Percentiles rank a stretch among this genome's conserved stretches.
phyloP scores from a whole-genome alignment of 768 basidiomycete genomes.

The Myochromella boudieri region DNA sequence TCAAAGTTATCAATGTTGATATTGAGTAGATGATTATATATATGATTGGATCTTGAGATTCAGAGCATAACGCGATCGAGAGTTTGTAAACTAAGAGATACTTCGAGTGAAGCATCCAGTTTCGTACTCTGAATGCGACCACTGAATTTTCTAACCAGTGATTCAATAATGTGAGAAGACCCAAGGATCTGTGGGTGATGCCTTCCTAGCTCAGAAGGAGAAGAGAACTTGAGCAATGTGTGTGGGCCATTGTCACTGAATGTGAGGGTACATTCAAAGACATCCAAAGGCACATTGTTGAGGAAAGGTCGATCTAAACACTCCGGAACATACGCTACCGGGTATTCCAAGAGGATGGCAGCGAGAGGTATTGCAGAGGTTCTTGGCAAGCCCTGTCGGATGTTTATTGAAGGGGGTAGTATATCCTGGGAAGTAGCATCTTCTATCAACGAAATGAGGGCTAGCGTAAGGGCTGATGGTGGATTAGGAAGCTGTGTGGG shows the following conservation, averaged over 20 bases:
- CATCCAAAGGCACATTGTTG: constrained; percentile 43
- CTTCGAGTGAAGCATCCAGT: constrained; percentile 18
- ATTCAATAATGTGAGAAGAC: constrained; percentile 24
- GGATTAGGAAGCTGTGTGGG: constrained; percentile 17
- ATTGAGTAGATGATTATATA: constrained; percentile 48
- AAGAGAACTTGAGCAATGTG: constrained; percentile 57
- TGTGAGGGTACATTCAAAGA: constrained; percentile 45
- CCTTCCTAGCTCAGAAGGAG: constrained; percentile 35
- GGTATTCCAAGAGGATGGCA: constrained; percentile 61
- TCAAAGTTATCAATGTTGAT: constrained; percentile 83
- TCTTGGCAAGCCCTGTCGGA: constrained; percentile 26
- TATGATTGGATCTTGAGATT: constrained; percentile 10
- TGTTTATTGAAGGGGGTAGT: constrained; percentile 21
- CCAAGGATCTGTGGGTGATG: constrained; percentile 18
- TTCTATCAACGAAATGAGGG: constrained; percentile 11
- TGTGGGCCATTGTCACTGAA: constrained; percentile 23
- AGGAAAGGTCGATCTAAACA: constrained; percentile 36
- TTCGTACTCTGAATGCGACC: constrained; percentile 26
- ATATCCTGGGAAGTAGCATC: background rate
- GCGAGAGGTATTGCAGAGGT: constrained; percentile 49
- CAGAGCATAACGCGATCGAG: constrained; percentile 50
- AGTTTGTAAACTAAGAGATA: constrained; percentile 35
- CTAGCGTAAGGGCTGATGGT: constrained; percentile 13
- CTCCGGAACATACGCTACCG: constrained; percentile 47
- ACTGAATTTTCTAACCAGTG: constrained; percentile 33